A percentile compares a stretch with the other conserved stretches of the same genome.
Evolutionary conservation across 495 filamentous ascomycete genomes (phyloP).

Genomic region (Xylaria longipes): DNA sequence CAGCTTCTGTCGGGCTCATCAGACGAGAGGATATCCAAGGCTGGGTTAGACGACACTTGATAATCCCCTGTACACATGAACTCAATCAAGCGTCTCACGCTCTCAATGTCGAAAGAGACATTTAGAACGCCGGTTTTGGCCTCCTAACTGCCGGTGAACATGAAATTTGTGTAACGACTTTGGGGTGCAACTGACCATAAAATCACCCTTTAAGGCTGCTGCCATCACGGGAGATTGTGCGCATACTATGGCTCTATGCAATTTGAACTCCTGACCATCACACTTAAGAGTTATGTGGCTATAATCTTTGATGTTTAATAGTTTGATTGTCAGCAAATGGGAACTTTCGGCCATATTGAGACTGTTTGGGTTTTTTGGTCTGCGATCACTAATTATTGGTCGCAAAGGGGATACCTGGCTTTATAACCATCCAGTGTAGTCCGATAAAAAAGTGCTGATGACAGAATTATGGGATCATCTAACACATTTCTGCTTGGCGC

Average conservation of each 20-base stretch:
- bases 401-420: too few relatives aligned
- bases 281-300: background rate
- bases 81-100: constrained; percentile 7
- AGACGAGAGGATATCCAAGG: background rate
- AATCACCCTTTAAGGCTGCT: background rate
- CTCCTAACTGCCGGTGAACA: background rate
- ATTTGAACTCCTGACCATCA: background rate
- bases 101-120: constrained; percentile 4
- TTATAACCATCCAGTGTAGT: too few relatives aligned
- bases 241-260: constrained; percentile 7
- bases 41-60: background rate
- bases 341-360: background rate
- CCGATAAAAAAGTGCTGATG: too few relatives aligned
- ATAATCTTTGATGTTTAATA: constrained; percentile 1
- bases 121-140: background rate
- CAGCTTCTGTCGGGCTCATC: background rate
- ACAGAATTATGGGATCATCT: too few relatives aligned
- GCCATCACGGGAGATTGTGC: constrained; percentile 8
- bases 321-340: background rate
- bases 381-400: too few relatives aligned
- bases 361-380: too few relatives aligned
- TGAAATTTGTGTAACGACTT: too few relatives aligned
- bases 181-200: constrained; percentile 1
- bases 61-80: constrained; percentile 12
- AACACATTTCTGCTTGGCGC: too few relatives aligned